Evolutionary conservation across 352 stramenopile genomes (phyloP).

Genomic region (Pythium phragmitis): DNA sequence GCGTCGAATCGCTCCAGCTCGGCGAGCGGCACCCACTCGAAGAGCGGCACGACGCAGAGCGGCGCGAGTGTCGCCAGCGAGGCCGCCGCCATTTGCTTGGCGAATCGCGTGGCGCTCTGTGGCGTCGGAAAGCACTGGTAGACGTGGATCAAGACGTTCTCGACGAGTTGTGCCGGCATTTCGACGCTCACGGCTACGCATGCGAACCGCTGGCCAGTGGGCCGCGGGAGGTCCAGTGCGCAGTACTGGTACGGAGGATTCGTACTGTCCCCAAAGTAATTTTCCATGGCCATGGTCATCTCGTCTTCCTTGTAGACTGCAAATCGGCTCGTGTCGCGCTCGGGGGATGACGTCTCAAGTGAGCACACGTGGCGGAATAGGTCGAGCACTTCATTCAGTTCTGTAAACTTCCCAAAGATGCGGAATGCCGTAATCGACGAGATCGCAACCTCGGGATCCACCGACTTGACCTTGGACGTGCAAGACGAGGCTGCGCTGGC

Average conservation of each 20-base stretch:
- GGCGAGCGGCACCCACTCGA: conserved; percentile 69
- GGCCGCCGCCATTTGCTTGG: conserved; percentile 47
- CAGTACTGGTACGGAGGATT: conserved; percentile 40
- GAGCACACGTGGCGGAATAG: conserved; percentile 69
- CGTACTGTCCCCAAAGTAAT: conserved; percentile 34
- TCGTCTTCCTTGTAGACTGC: conserved; percentile 83
- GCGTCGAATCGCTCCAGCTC: conserved; percentile 77
- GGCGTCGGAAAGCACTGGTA: conserved; percentile 82
- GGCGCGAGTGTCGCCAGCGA: conserved; percentile 37
- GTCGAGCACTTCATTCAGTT: conserved; percentile 55
- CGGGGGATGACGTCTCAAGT: conserved; percentile 37
- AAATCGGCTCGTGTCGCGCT: conserved; percentile 54
- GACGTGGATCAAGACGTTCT: conserved; percentile 64
- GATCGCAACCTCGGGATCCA: background rate
- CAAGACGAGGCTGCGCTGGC: conserved; percentile 8
- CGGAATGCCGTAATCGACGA: conserved; percentile 42
- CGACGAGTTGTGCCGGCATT: conserved; percentile 32
- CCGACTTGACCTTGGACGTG: background rate
- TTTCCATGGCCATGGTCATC: conserved; percentile 77
- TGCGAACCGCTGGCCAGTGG: conserved; percentile 71
- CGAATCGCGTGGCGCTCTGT: conserved; percentile 76
- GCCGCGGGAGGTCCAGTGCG: conserved; percentile 41
- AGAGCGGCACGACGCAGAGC: conserved; percentile 72
- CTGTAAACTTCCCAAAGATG: conserved; percentile 72
- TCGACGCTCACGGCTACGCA: conserved; percentile 57